Evolutionary conservation across 352 stramenopile species (phyloP).

Genomic region (Globisporangium spiculum): DNA sequence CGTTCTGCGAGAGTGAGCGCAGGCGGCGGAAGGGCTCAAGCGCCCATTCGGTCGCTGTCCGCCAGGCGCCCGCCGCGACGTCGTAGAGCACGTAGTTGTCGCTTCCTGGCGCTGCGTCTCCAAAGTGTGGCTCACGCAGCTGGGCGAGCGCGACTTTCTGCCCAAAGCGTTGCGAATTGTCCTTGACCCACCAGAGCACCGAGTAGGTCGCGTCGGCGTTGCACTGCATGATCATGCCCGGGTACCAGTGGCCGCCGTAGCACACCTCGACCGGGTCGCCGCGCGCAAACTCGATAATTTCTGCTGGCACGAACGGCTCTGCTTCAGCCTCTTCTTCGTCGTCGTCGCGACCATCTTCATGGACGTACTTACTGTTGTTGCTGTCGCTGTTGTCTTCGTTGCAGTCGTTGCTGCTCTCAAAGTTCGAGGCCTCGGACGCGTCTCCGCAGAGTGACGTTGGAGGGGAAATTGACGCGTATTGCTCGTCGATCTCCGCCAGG

Average conservation of each 20-base stretch:
- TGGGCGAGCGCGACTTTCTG: conserved; percentile 47
- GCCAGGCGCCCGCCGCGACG: conserved; percentile 51
- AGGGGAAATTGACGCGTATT: conserved; percentile 58
- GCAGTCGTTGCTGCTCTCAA: not conserved
- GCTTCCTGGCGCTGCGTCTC: conserved; percentile 15
- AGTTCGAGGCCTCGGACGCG: conserved; percentile 3
- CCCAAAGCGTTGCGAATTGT: conserved; percentile 74
- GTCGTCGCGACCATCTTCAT: not conserved
- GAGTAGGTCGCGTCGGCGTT: conserved; percentile 64
- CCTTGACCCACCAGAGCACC: conserved; percentile 77
- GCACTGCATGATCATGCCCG: conserved; percentile 57
- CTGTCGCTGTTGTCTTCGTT: not conserved
- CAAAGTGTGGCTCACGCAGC: conserved; percentile 38
- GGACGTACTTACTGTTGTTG: conserved; percentile 7
- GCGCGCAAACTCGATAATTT: conserved; percentile 33
- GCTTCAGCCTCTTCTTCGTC: not conserved
- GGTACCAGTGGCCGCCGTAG: conserved; percentile 56
- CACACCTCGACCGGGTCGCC: conserved; percentile 66
- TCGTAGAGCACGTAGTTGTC: conserved; percentile 42
- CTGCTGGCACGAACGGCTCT: not conserved
- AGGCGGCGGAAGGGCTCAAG: conserved; percentile 40
- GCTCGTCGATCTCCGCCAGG: conserved; percentile 45
- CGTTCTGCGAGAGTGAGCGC: conserved; percentile 26
- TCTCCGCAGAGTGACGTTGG: conserved; percentile 24
- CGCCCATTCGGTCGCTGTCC: conserved; percentile 41